Conservation (phyloP, 352 stramenopile species). For the Phytophthora tentaculata region DNA sequence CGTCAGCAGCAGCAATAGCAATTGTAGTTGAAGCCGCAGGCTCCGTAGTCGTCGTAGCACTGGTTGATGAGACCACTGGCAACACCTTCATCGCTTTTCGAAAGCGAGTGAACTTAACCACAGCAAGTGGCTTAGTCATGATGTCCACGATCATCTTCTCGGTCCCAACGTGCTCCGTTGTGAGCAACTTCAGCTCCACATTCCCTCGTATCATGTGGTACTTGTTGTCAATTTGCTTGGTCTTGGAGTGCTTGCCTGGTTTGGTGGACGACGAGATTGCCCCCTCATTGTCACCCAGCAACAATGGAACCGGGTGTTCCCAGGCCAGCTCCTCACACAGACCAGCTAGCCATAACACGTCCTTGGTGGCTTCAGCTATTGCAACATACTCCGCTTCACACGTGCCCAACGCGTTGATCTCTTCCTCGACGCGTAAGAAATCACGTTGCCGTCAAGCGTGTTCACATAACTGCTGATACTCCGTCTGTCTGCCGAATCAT, state of each 20-base stretch:
- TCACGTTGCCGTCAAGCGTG: slow-evolving; percentile 22
- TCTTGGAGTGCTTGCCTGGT: slow-evolving; percentile 14
- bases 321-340: slow-evolving; percentile 5
- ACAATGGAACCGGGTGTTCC: slow-evolving; percentile 2
- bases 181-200: background rate
- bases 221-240: slow-evolving; percentile 35
- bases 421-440: slow-evolving; percentile 33
- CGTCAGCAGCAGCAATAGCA: background rate
- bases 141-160: background rate
- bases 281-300: slow-evolving; percentile 12
- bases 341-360: slow-evolving; percentile 23
- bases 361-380: slow-evolving; percentile 24
- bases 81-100: slow-evolving; percentile 5
- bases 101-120: slow-evolving; percentile 3
- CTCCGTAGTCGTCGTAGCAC: background rate
- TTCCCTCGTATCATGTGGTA: background rate
- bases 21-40: background rate
- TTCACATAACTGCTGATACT: slow-evolving; percentile 34
- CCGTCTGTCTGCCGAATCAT: slow-evolving; percentile 4
- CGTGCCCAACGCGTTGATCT: slow-evolving; percentile 25
- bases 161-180: background rate
- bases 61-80: background rate
- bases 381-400: slow-evolving; percentile 35
- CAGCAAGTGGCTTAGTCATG: slow-evolving; percentile 1
- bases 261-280: slow-evolving; percentile 1